phyloP scores from a whole-genome alignment of 768 basidiomycete genomes.

The Calocybe gangraenosa region DNA sequence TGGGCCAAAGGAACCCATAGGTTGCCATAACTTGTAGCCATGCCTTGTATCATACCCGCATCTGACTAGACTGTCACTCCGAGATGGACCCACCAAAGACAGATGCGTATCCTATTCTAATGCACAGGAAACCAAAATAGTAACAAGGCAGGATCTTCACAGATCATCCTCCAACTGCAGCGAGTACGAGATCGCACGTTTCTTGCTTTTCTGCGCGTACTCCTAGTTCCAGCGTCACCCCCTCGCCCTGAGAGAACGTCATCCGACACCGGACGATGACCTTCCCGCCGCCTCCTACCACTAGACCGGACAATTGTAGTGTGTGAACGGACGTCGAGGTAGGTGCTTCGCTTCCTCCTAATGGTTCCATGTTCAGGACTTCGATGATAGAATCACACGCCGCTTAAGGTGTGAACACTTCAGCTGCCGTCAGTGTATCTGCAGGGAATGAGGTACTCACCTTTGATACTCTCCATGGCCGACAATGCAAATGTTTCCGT shows the following conservation, averaged over 20 bases:
- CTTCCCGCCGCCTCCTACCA: constrained; percentile 93
- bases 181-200: constrained; percentile 82
- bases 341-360: constrained; percentile 87
- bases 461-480: constrained; percentile 91
- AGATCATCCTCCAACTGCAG: constrained; percentile 74
- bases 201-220: constrained; percentile 90
- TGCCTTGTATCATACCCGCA: too few relatives aligned
- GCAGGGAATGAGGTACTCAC: constrained; percentile 39
- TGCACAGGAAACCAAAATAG: constrained; percentile 13
- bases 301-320: constrained; percentile 87
- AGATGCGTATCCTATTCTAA: constrained; percentile 2
- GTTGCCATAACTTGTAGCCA: too few relatives aligned
- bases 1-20: neutral
- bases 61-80: neutral
- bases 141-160: neutral
- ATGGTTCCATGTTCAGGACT: constrained; percentile 93
- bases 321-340: constrained; percentile 87
- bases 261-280: constrained; percentile 91
- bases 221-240: constrained; percentile 88
- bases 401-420: constrained; percentile 42
- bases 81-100: constrained; percentile 8
- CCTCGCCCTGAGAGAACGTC: constrained; percentile 87
- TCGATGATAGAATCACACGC: constrained; percentile 96
- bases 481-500: constrained; percentile 94
- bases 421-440: constrained; percentile 3